phyloP scores from a whole-genome alignment of 352 stramenopile species.

The Plasmopara halstedii region DNA sequence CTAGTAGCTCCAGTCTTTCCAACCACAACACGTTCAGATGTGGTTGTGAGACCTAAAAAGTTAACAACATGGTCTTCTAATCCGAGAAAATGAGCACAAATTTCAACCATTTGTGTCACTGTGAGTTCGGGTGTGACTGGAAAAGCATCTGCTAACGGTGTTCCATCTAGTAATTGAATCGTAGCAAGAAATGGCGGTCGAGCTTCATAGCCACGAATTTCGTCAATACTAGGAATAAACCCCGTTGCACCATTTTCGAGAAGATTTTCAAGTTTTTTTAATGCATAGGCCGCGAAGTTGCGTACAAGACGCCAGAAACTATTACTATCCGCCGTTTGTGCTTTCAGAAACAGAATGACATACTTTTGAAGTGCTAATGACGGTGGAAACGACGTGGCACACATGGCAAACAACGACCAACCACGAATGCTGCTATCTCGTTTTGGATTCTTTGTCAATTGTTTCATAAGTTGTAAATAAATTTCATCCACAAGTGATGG shows the following conservation, averaged over 20 bases:
- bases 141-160: constrained; percentile 85
- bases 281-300: constrained; percentile 88
- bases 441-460: constrained; percentile 89
- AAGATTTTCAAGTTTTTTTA: constrained; percentile 89
- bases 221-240: constrained; percentile 91
- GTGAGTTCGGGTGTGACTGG: constrained; percentile 90
- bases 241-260: constrained; percentile 81
- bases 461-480: constrained; percentile 91
- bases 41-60: constrained; percentile 54
- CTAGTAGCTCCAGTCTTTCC: constrained; percentile 8
- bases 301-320: constrained; percentile 71
- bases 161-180: constrained; percentile 91
- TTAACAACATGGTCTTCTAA: constrained; percentile 83
- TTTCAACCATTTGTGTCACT: constrained; percentile 85
- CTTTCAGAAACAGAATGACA: constrained; percentile 86
- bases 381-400: constrained; percentile 86
- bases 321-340: constrained; percentile 62
- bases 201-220: constrained; percentile 91
- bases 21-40: constrained; percentile 35
- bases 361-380: constrained; percentile 84
- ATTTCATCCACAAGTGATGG: constrained; percentile 89
- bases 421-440: constrained; percentile 85
- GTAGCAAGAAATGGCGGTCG: constrained; percentile 89
- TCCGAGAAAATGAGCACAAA: constrained; percentile 88
- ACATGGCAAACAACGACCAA: constrained; percentile 93